Evolutionary conservation across 192 early-diverging fungal species (phyloP), one percentile per base, ranked within the genome.

Genomic region (Coemansia sp.): DNA sequence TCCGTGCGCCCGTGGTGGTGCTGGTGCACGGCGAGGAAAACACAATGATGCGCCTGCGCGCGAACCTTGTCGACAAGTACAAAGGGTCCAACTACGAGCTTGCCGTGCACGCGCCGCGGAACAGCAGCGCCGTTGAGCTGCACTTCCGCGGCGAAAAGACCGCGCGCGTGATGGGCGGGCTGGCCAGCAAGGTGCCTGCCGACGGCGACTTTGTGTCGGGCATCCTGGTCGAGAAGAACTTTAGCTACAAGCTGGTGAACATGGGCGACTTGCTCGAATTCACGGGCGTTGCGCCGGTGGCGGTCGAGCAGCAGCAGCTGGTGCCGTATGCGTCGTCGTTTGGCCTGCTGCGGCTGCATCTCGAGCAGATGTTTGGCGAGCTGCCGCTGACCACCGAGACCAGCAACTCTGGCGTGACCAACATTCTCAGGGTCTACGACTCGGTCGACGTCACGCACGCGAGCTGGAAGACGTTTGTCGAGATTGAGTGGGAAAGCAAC

Each of bases 1-100:
- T 98, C 45, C 88, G 91, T 24, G 87, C 93, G 7, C 88, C 93
- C 30, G 87, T 97, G 67, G 81, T 99, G 44, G 88, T 94, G 68
- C 80, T 99, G 35, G 97, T 99, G 1, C 97, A 99, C 54, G 97
- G 97, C 57, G 97, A 97, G 64, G 80, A 89, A 27, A 98, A 94
- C 65, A 86, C 90, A 11, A 99, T 99, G 97, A 85, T 87, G 29
- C 83, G 93, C 30, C 80, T 99, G 62, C 87, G 89, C 61, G 86
- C 89, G 25, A 94, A 94, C 6, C 59, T 99, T 44, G 83, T 88
- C 58, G 91, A 89, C 73, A 87, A 86, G 67, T 97, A 91, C 67
- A 78, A 81, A 9, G 91, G 92, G 54, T 69, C 81, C 11, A 92
- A 94, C 52, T 84, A 90, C 42, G 84, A 86, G 27, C 76, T 95